Evolutionary conservation across 495 filamentous ascomycete genomes (phyloP).

Genomic region (Neurospora pannonica): DNA sequence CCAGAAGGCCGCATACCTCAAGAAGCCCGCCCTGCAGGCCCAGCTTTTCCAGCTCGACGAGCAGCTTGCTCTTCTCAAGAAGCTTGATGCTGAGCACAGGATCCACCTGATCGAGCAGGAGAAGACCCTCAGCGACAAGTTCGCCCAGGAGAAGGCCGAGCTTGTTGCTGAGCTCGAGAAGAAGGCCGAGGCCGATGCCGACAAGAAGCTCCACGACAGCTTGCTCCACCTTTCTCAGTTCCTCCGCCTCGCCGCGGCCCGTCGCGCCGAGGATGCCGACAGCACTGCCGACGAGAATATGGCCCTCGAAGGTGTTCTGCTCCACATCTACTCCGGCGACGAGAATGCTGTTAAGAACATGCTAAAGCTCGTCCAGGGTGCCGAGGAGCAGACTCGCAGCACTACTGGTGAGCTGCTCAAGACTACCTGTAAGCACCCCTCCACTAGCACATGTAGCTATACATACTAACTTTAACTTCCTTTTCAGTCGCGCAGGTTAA

Average conservation of each 20-base stretch:
- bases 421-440: conserved; percentile 59
- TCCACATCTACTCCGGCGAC: conserved; percentile 81
- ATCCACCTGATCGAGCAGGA: conserved; percentile 56
- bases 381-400: conserved; percentile 58
- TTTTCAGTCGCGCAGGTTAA: conserved; percentile 60
- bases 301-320: conserved; percentile 83
- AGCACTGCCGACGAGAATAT: conserved; percentile 58
- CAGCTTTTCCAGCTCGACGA: conserved; percentile 70
- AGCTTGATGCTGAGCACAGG: conserved; percentile 71
- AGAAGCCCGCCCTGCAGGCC: conserved; percentile 79
- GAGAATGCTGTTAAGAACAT: conserved; percentile 71
- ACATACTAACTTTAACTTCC: conserved; percentile 26
- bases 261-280: conserved; percentile 55
- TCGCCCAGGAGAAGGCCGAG: conserved; percentile 60
- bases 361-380: conserved; percentile 74
- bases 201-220: conserved; percentile 42
- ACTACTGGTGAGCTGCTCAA: conserved; percentile 55
- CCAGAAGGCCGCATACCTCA: conserved; percentile 78
- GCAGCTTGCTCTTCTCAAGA: conserved; percentile 73
- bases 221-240: conserved; percentile 68
- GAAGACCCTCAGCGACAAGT: conserved; percentile 58
- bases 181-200: conserved; percentile 47
- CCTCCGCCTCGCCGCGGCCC: conserved; percentile 65
- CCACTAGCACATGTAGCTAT: background rate
- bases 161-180: conserved; percentile 43